Percentiles rank a stretch among this genome's conserved stretches.
Evolutionary conservation across 768 basidiomycete genomes (phyloP).

Genomic region (Xanthoconium stramineum): DNA sequence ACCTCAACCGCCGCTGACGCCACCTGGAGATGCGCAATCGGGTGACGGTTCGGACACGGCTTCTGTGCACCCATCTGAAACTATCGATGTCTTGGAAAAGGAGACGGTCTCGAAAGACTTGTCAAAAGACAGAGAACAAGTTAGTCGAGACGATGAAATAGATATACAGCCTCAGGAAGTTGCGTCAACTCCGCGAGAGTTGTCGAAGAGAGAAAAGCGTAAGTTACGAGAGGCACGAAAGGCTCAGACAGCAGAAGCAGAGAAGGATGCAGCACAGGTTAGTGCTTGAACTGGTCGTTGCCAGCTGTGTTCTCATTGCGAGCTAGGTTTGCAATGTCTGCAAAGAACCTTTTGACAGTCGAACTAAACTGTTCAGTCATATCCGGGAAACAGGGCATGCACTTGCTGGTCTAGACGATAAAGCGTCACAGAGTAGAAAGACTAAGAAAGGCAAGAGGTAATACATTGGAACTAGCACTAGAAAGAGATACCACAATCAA

Average conservation of each 20-base stretch:
- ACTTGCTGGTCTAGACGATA: conserved; percentile 37
- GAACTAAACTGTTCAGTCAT: conserved; percentile 74
- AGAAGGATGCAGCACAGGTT: conserved; percentile 5
- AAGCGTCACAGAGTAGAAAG: conserved; percentile 33
- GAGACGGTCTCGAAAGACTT: conserved; percentile 1
- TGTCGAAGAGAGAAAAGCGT: conserved; percentile 81
- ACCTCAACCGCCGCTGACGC: conserved; percentile 16
- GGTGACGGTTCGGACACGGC: neutral
- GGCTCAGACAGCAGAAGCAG: conserved; percentile 21
- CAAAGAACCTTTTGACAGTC: conserved; percentile 55
- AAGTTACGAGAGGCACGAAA: conserved; percentile 76
- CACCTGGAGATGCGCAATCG: neutral
- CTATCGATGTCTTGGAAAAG: conserved; percentile 6
- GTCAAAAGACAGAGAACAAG: conserved; percentile 5
- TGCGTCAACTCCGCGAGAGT: conserved; percentile 19
- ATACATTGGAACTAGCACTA: conserved; percentile 5
- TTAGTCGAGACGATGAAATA: conserved; percentile 1
- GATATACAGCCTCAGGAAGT: neutral
- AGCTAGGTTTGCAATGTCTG: conserved; percentile 66
- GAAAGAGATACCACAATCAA: conserved; percentile 5
- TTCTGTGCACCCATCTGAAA: neutral
- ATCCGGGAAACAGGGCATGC: conserved; percentile 73
- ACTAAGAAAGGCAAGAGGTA: conserved; percentile 29
- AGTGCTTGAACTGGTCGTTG: neutral
- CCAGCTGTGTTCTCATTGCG: conserved; percentile 8